Conservation (phyloP, 2,329 filamentous ascomycete genomes). For the Didymellaceae sp. region DNA sequence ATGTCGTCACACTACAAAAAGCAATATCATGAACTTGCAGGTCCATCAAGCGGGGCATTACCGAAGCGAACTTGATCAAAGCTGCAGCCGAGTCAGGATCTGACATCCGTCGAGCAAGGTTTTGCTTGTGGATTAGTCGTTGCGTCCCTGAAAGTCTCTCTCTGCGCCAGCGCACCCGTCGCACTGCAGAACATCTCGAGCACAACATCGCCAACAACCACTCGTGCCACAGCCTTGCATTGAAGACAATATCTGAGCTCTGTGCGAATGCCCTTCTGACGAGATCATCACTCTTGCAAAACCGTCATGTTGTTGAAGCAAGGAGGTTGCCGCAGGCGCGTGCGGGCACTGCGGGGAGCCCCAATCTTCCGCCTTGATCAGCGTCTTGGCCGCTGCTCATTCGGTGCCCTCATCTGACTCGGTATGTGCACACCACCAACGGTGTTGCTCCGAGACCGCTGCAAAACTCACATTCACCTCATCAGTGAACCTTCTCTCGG, state of each 20-base stretch:
- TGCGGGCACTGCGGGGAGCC: constrained; percentile 24
- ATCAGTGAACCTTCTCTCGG: too few species aligned
- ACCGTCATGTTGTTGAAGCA: constrained; percentile 6
- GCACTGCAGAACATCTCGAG: constrained; percentile 17
- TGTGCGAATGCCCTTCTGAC: background rate
- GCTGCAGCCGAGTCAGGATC: background rate
- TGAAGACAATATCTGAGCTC: background rate
- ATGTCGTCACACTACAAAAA: constrained; percentile 1
- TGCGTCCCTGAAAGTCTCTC: too few species aligned
- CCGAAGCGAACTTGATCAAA: background rate
- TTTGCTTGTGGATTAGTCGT: background rate
- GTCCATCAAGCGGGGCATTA: constrained; percentile 1
- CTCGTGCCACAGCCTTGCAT: constrained; percentile 3
- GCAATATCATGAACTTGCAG: background rate
- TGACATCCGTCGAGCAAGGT: background rate
- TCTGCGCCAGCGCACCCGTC: constrained; percentile 21
- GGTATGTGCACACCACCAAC: constrained; percentile 23
- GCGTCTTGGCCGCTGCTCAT: constrained; percentile 13
- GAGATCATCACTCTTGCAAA: constrained; percentile 14
- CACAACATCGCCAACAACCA: constrained; percentile 1
- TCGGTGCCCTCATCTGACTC: constrained; percentile 26
- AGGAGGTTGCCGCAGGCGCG: constrained; percentile 4
- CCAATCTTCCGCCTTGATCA: constrained; percentile 1
- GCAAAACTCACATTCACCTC: too few species aligned
- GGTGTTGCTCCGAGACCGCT: constrained; percentile 24